phyloP scores from a whole-genome alignment of 2,329 filamentous ascomycete genomes.

The Pseudogymnoascus verrucosus region DNA sequence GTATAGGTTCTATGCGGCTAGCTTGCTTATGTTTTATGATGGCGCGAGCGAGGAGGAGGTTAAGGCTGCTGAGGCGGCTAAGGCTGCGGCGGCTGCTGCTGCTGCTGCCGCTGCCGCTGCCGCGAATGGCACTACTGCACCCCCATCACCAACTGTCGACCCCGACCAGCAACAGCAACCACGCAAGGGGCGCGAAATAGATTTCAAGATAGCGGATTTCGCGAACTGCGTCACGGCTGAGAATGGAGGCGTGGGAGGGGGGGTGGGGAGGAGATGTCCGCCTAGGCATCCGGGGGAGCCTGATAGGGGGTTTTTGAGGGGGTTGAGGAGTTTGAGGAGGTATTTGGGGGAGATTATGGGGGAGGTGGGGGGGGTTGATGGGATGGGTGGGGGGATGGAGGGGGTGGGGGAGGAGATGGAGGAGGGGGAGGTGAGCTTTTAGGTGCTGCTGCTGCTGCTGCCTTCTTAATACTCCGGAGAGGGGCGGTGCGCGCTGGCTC shows the following conservation, averaged over 20 bases:
- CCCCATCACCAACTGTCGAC: conserved; percentile 28
- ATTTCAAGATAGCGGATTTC: conserved; percentile 97
- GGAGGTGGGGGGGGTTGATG: conserved; percentile 51
- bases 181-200: conserved; percentile 48
- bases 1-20: conserved; percentile 93
- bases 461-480: too few species aligned
- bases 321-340: conserved; percentile 65
- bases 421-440: conserved; percentile 5
- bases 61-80: conserved; percentile 38
- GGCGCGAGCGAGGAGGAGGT: conserved; percentile 55
- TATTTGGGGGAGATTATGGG: conserved; percentile 85
- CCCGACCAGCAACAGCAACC: conserved; percentile 13
- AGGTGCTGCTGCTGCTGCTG: neutral
- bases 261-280: conserved; percentile 59
- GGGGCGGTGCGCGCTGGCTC: neutral
- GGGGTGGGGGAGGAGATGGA: conserved; percentile 25
- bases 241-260: conserved; percentile 43
- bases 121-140: conserved; percentile 7
- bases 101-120: conserved; percentile 29
- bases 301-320: conserved; percentile 83
- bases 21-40: conserved; percentile 91
- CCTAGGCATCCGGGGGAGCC: conserved; percentile 73
- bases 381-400: conserved; percentile 56
- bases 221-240: conserved; percentile 93
- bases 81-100: conserved; percentile 27